Percentiles rank a stretch among this genome's conserved stretches.
Evolutionary conservation across 352 stramenopile species (phyloP).

Genomic region (Phytophthora syringae): DNA sequence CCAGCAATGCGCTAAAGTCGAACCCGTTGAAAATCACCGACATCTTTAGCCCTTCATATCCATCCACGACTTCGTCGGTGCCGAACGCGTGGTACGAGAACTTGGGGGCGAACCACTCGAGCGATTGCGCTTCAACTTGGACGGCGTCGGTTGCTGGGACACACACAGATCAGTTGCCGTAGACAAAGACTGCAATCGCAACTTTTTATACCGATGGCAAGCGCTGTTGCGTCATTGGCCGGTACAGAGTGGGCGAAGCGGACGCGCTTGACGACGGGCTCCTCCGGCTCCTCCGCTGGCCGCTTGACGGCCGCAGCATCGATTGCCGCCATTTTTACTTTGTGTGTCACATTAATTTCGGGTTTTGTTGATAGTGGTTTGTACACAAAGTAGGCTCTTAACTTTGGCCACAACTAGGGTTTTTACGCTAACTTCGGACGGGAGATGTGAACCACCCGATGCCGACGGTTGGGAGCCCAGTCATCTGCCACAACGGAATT

Average conservation of each 20-base stretch:
- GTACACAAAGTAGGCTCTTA: neutral
- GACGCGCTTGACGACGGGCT: constrained; percentile 59
- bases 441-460: constrained; percentile 17
- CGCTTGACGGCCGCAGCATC: constrained; percentile 23
- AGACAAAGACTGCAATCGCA: neutral
- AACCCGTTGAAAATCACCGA: constrained; percentile 67
- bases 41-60: constrained; percentile 65
- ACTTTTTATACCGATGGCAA: constrained; percentile 60
- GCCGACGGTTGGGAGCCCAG: neutral
- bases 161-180: constrained; percentile 6
- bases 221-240: constrained; percentile 56
- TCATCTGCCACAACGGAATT: constrained; percentile 34
- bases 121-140: constrained; percentile 49
- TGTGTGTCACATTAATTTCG: constrained; percentile 1
- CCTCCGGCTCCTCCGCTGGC: constrained; percentile 8
- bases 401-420: neutral
- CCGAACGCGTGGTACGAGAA: constrained; percentile 89
- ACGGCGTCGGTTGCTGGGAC: constrained; percentile 44
- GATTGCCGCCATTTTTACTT: constrained; percentile 42
- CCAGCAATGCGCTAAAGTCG: constrained; percentile 67
- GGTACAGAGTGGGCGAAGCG: constrained; percentile 56
- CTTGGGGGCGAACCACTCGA: constrained; percentile 62
- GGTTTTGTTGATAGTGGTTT: constrained; percentile 8
- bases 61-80: constrained; percentile 72
- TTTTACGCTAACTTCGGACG: neutral